These are phyloP conservation scores for Leishmania major DNA, from an alignment of 208 protist genomes.

Conservation along the genomic window DNA sequence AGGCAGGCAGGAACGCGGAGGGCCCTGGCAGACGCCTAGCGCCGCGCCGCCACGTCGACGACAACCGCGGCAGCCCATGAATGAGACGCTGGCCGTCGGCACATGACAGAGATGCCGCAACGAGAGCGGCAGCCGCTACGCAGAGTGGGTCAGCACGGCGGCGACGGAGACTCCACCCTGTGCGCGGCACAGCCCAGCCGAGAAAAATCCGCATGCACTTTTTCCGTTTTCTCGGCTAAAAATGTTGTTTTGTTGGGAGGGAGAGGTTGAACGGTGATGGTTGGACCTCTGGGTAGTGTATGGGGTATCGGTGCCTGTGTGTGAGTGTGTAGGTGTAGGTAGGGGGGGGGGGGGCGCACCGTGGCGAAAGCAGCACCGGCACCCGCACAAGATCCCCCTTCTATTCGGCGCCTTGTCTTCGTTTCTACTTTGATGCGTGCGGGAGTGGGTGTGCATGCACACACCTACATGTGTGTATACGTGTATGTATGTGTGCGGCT, in stretches of 20 bases:
- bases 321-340: neutral
- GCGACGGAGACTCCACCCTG: neutral
- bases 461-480: neutral
- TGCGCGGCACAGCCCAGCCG: neutral
- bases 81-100: neutral
- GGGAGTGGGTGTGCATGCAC: neutral
- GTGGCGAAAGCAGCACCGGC: neutral
- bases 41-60: neutral
- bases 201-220: neutral
- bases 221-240: neutral
- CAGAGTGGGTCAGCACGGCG: neutral
- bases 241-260: neutral
- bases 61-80: neutral
- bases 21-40: neutral
- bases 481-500: neutral
- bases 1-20: neutral
- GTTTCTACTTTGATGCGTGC: neutral
- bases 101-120: neutral
- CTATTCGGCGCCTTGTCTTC: neutral
- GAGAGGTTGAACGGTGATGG: neutral
- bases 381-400: neutral
- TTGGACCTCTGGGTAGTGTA: neutral
- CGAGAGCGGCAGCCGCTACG: neutral
- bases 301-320: neutral
- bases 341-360: neutral